phyloP scores from a whole-genome alignment of 371 early-diverging fungal species.

The Paraphysoderma sedebokerense region DNA sequence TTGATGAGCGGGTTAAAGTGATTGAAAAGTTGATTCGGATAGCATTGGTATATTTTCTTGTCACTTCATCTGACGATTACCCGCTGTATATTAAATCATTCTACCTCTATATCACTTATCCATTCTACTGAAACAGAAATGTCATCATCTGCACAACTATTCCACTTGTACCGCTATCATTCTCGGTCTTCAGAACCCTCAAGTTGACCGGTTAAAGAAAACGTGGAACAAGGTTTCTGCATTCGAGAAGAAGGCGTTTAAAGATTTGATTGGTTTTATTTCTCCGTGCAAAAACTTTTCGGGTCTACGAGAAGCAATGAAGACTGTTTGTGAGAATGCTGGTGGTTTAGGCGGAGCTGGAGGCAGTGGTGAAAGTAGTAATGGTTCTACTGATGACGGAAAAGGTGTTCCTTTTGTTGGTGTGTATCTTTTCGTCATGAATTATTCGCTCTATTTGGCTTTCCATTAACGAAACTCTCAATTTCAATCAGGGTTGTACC shows the following conservation, averaged over 20 bases:
- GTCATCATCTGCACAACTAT: conserved; percentile 21
- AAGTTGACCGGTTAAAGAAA: conserved; percentile 32
- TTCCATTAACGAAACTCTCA: too few relatives aligned
- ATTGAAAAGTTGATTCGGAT: conserved; percentile 10
- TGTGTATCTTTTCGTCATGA: too few relatives aligned
- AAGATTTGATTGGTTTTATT: conserved; percentile 35
- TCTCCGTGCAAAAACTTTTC: conserved; percentile 44
- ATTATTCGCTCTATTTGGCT: too few relatives aligned
- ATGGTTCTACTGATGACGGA: too few relatives aligned
- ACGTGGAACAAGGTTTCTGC: conserved; percentile 38
- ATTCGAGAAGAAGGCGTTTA: conserved; percentile 26
- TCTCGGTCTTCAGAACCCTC: conserved; percentile 38
- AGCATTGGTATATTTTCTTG: conserved; percentile 5
- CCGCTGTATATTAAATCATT: background rate
- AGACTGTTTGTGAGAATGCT: too few relatives aligned
- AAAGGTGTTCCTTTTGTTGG: too few relatives aligned
- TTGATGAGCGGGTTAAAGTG: conserved; percentile 10
- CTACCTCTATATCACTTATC: background rate
- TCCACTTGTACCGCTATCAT: conserved; percentile 39
- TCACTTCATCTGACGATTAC: background rate
- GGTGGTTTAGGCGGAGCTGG: too few relatives aligned
- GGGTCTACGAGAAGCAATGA: conserved; percentile 42
- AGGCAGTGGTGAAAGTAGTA: too few relatives aligned
- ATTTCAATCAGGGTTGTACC: background rate
- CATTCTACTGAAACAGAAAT: background rate